Base-by-base conservation (phyloP, 2,329 filamentous ascomycete species). In the Xylaria polymorpha region DNA sequence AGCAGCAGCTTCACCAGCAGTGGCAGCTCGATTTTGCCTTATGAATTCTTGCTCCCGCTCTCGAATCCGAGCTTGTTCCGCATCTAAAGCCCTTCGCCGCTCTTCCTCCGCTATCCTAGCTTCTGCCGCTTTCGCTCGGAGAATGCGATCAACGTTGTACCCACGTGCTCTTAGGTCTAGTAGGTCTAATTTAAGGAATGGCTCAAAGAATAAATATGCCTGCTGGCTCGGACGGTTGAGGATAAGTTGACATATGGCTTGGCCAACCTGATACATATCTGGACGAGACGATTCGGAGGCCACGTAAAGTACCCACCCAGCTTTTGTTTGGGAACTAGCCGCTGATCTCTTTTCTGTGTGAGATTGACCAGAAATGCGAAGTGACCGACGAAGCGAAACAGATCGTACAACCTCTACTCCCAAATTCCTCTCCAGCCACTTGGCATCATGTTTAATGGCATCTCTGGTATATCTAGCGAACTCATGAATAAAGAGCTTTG, bases 141-240 rank as follows among this genome's bases (percentile, higher is more conserved):
- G 85, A 71, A 99, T 98, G 59, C 96, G 91, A 77, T 98, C 94
- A 46, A 99, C 96, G 74, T 99, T 98, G 84, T 98, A 98, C 1
- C 96, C 96, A 72, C 96, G 93, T 69, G 90, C 90, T 75, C 93
- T 91, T 48, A 99, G 83, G 61, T 94, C 91, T 56, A 92, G 87
- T 29, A 99, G 85, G 74, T 95, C 93, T 9, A 96, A 90, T 67
- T 92, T 95, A 44, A 99, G 83, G 71, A 99, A 91, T 62, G 94
- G 94, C 80, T 98, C 96, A 65, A 99, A 89, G 63, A 96, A 95
- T 65, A 98, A 87, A 64, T 93, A 94, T 1, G 95, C 94, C 77
- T 97, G 92, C 75, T 97, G 92, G 72, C 93, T 95, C 8, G 95
- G 94, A 25, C 94, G 88, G 61, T 89, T 88, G 57, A 99, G 85